Evolutionary conservation across 106 monocot species (phyloP).

Genomic region (Apostasia shenzhenica): DNA sequence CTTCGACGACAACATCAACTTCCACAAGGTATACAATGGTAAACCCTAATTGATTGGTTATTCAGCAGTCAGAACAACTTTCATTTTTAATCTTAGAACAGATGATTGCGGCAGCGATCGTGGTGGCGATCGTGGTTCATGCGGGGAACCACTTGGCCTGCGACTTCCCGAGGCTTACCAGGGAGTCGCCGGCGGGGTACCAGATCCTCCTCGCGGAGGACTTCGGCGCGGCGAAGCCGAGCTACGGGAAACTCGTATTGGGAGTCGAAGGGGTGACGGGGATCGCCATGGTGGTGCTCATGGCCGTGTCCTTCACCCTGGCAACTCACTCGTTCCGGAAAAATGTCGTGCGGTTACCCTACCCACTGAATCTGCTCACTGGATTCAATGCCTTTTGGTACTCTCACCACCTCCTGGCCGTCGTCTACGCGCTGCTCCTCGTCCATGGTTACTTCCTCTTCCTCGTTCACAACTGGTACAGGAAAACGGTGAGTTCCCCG

Average conservation of each 20-base stretch:
- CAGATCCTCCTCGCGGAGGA: constrained; percentile 26
- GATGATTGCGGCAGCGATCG: constrained; percentile 76
- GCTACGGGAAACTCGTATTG: constrained; percentile 35
- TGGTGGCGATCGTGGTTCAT: constrained; percentile 49
- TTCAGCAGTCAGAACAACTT: background rate
- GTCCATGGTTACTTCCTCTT: constrained; percentile 72
- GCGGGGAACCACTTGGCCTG: constrained; percentile 78
- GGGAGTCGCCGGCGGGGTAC: constrained; percentile 31
- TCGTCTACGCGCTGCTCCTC: constrained; percentile 68
- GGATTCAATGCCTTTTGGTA: constrained; percentile 96
- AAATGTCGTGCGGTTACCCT: constrained; percentile 44
- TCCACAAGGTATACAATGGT: constrained; percentile 69
- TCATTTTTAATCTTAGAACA: constrained; percentile 4
- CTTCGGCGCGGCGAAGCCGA: constrained; percentile 53
- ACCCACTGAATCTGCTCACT: constrained; percentile 53
- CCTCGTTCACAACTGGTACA: constrained; percentile 68
- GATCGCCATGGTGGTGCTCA: constrained; percentile 66
- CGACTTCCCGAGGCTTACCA: constrained; percentile 67
- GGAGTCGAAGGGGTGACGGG: constrained; percentile 78
- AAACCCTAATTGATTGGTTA: background rate
- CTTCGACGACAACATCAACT: constrained; percentile 88
- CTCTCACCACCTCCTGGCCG: constrained; percentile 72
- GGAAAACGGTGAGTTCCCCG: constrained; percentile 42
- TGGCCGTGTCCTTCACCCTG: constrained; percentile 68
- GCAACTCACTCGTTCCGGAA: constrained; percentile 71